phyloP scores from a whole-genome alignment of 345 rosid genomes.

The Mercurialis annua region DNA sequence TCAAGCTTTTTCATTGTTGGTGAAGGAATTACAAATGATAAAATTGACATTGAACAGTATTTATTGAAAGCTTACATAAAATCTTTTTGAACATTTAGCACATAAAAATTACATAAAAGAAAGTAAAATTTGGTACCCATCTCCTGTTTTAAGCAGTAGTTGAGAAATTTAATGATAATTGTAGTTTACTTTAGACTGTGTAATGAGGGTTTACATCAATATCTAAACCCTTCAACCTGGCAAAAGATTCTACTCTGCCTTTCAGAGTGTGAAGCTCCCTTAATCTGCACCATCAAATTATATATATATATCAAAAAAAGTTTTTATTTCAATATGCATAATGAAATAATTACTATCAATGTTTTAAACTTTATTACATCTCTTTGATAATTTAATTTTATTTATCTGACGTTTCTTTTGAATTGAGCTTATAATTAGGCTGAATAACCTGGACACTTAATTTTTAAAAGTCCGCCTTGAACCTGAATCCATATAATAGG shows the following conservation, averaged over 20 bases:
- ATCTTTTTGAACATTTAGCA: not conserved
- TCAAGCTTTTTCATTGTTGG: too few relatives aligned
- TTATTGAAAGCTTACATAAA: constrained; percentile 15
- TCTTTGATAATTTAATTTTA: too few relatives aligned
- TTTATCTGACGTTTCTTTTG: too few relatives aligned
- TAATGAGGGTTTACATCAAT: constrained; percentile 60
- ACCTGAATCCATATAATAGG: too few relatives aligned
- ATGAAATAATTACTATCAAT: too few relatives aligned
- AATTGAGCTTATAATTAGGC: too few relatives aligned
- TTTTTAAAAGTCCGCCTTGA: too few relatives aligned
- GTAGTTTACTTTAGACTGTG: constrained; percentile 31
- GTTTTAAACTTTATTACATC: too few relatives aligned
- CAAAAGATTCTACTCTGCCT: constrained; percentile 61
- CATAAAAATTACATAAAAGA: not conserved
- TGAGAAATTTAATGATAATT: not conserved
- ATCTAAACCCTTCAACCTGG: constrained; percentile 51
- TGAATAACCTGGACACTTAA: too few relatives aligned
- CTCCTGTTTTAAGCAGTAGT: not conserved
- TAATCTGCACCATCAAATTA: constrained; percentile 36
- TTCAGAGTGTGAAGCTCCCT: constrained; percentile 64
- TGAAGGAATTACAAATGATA: not conserved
- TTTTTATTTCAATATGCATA: too few relatives aligned
- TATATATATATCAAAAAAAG: not conserved
- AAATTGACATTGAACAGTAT: not conserved
- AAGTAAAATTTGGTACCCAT: not conserved